Base-by-base conservation (phyloP, 108 stramenopile species). In the Chaetoceros muelleri region DNA sequence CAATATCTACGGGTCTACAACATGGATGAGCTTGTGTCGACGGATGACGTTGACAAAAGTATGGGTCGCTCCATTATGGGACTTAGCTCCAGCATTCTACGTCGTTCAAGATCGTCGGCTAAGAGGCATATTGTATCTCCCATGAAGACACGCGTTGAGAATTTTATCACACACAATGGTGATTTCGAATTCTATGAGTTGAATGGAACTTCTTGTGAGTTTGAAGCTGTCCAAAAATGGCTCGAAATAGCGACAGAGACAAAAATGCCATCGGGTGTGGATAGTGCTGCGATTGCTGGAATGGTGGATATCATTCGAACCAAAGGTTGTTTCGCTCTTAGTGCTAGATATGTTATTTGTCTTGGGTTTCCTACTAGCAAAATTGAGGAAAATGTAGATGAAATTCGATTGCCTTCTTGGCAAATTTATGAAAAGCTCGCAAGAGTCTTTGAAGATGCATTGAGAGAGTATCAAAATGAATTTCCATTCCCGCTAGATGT, bases 151-250 rank as follows among this genome's bases (percentile, higher is more conserved):
- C 44, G 56, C 1, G 81, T 81, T 1, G 80, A 75, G 47, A 87
- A 80, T 44, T 87, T 70, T 48, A 73, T 87, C 46, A 84, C 86
- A 8, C 90, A 92, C 62, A 92, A 92, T 64, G 90, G 90, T 30
- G 90, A 92, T 65, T 84, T 92, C 59, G 90, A 92, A 26, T 87
- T 84, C 56, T 92, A 68, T 49, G 54, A 66, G 24, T 59, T 83
- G 30, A 74, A 73, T 58, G 78, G 78, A 0, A 71, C 78, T 50
- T 71, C 67, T 26, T 80, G 78, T 57, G 82, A 84, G 20, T 65
- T 85, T 23, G 80, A 74, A 34, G 53, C 65, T n/a, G 46, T 90
- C 27, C 84, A 84, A 44, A 53, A 62, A n/a, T 90, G 84, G 84
- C 58, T 90, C 59, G 66, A 62, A 46, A 56, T 66, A 0, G 79